A percentile compares a stretch with the other conserved stretches of the same genome.
Evolutionary conservation across 2,329 filamentous ascomycete genomes (phyloP).

Genomic region (Aureobasidium subglaciale): DNA sequence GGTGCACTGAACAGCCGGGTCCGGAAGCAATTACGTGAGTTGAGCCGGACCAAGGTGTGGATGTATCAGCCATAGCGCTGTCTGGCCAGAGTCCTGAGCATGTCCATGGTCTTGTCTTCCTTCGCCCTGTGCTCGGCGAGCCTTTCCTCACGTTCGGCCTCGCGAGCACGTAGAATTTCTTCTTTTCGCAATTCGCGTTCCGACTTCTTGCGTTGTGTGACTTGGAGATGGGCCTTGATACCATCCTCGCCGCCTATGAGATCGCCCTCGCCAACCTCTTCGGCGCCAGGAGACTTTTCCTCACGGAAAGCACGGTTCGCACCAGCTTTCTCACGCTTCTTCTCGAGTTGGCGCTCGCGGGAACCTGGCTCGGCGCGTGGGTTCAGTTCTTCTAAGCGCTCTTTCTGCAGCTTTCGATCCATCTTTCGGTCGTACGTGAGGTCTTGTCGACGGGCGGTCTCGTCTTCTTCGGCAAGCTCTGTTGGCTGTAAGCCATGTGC

Average conservation of each 20-base stretch:
- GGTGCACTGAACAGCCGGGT: no score
- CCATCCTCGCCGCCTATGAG: slow-evolving; percentile 68
- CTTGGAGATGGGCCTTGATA: slow-evolving; percentile 59
- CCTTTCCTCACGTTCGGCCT: slow-evolving; percentile 73
- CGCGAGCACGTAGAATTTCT: slow-evolving; percentile 66
- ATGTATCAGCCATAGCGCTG: slow-evolving; percentile 63
- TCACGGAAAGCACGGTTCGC: slow-evolving; percentile 68
- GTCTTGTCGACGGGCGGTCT: slow-evolving; percentile 39
- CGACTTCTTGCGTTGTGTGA: slow-evolving; percentile 65
- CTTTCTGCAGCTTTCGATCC: slow-evolving; percentile 61
- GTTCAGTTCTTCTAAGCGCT: slow-evolving; percentile 69
- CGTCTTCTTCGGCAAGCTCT: slow-evolving; percentile 47
- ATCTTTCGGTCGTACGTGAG: slow-evolving; percentile 55
- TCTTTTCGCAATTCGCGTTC: slow-evolving; percentile 78
- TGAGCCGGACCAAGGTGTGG: no score
- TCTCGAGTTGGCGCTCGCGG: slow-evolving; percentile 78
- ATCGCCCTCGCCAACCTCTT: slow-evolving; percentile 64
- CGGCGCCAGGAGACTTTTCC: slow-evolving; percentile 54
- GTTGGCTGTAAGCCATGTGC: slow-evolving; percentile 1
- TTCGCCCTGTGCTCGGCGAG: slow-evolving; percentile 62
- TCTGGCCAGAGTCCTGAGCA: slow-evolving; percentile 70
- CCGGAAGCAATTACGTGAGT: no score
- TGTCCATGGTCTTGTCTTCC: slow-evolving; percentile 78
- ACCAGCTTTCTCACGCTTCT: slow-evolving; percentile 65
- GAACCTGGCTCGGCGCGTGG: slow-evolving; percentile 79